Base-by-base conservation (phyloP, 495 filamentous ascomycete genomes). In the Sporormia fimetaria region DNA sequence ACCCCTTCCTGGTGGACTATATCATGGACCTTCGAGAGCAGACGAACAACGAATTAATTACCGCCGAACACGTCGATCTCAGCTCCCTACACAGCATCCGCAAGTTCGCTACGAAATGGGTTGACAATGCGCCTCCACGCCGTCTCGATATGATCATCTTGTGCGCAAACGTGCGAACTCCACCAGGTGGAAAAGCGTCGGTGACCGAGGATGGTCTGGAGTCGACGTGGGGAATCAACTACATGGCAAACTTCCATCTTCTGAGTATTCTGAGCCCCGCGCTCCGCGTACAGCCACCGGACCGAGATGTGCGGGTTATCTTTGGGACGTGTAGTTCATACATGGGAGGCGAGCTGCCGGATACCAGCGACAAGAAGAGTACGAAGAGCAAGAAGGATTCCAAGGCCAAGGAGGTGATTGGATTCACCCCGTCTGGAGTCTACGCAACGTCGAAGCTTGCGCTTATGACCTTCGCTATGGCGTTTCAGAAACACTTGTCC, bases 81-180 rank as follows among this genome's bases (percentile, higher is more conserved):
- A 63, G 79, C 18, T 87, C 81, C 9, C 67, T 96, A 12, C 74
- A 94, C 55, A 87, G 80, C 44, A 77, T 99, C 41, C 83, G 90
- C 17, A 68, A 77, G 42, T 99, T 99, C 57, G 90, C 90, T n/a
- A 99, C 90, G 2, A 87, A 87, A 64, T 99, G 92, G 86, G 81
- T 96, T 51, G 87, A 99, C 61, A 99, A 96, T 58, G 73, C 78
- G 20, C 87, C 92, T 0, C 81, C 87, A 15, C 75, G 90, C 25
- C 74, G 90, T n/a, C 67, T 99, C 3, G 90, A 99, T 60, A 85
- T 88, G 76, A 64, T 99, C 16, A 76, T 99, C 30, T 70, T 95
- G 12, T 92, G 85, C 60, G 90, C 76, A 3, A 77, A 78, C 24
- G 78, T 78, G 0, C 60, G 81, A 27, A 88, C 81, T 0, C 74